Percentiles rank a stretch among this genome's conserved stretches.
Evolutionary conservation across 257 asterid genomes (phyloP).

Genomic region (Catharanthus roseus): DNA sequence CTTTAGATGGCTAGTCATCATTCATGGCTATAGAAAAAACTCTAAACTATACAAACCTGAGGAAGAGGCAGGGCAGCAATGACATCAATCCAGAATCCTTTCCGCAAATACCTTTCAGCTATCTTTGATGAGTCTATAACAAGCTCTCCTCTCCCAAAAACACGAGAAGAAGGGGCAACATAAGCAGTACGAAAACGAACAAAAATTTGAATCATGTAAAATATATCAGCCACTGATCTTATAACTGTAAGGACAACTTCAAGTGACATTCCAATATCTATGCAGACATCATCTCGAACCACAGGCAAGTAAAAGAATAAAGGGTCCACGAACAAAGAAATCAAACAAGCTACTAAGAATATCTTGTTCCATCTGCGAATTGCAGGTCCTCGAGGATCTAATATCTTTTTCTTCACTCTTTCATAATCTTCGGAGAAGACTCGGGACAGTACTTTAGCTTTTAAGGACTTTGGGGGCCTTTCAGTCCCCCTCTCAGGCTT

Average conservation of each 20-base stretch:
- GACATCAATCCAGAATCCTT: conserved; percentile 62
- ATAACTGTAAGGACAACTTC: conserved; percentile 59
- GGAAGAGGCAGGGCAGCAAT: conserved; percentile 91
- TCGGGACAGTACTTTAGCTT: conserved; percentile 70
- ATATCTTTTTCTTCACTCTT: conserved; percentile 58
- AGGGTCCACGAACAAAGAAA: conserved; percentile 89
- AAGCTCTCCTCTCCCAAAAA: conserved; percentile 97
- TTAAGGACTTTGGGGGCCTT: conserved; percentile 44
- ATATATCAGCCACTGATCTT: conserved; percentile 71
- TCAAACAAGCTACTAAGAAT: conserved; percentile 73
- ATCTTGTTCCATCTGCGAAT: conserved; percentile 88
- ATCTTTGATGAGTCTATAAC: conserved; percentile 72
- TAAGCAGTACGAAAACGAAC: conserved; percentile 72
- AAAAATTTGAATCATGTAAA: conserved; percentile 68
- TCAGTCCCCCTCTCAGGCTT: conserved; percentile 27
- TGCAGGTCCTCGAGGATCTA: conserved; percentile 83
- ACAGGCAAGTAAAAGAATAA: conserved; percentile 78
- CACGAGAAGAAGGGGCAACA: conserved; percentile 97
- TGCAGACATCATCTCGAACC: conserved; percentile 51
- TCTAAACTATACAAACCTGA: conserved; percentile 51
- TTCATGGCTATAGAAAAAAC: neutral
- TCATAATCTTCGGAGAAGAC: conserved; percentile 94
- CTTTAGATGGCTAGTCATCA: neutral
- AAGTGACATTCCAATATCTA: conserved; percentile 57
- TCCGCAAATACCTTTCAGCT: conserved; percentile 50